phyloP scores from a whole-genome alignment of 2,329 filamentous ascomycete species.

The Trichophyton schoenleinii region DNA sequence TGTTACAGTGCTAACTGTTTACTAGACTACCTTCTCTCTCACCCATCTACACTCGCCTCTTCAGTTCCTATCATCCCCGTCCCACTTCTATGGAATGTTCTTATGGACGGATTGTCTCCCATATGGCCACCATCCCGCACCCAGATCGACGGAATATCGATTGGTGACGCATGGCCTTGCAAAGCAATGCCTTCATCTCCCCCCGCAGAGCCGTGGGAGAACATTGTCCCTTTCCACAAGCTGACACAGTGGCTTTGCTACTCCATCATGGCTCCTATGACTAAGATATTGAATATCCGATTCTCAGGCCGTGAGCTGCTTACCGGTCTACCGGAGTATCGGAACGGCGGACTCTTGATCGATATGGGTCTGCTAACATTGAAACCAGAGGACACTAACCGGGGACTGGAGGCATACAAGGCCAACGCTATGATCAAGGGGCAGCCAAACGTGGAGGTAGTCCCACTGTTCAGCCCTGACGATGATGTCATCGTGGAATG shows the following conservation, averaged over 20 bases:
- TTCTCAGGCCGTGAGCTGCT: conserved; percentile 71
- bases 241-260: conserved; percentile 91
- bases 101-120: conserved; percentile 72
- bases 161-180: conserved; percentile 93
- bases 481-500: conserved; percentile 73
- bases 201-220: conserved; percentile 59
- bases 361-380: conserved; percentile 70
- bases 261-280: conserved; percentile 85
- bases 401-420: conserved; percentile 57
- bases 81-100: conserved; percentile 76
- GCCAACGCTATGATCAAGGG: conserved; percentile 61
- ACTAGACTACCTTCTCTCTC: conserved; percentile 78
- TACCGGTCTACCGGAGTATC: conserved; percentile 81
- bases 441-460: conserved; percentile 58
- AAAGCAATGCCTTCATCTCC: conserved; percentile 59
- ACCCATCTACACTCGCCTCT: conserved; percentile 77
- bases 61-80: conserved; percentile 78
- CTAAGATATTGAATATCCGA: conserved; percentile 63
- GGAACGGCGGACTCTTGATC: conserved; percentile 80
- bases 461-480: conserved; percentile 58
- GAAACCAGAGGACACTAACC: conserved; percentile 55
- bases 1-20: conserved; percentile 3
- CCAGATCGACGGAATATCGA: conserved; percentile 68
- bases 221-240: conserved; percentile 84
- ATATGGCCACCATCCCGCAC: conserved; percentile 88